Evolutionary conservation across 768 basidiomycete species (phyloP).

Genomic region (Crepidotus variabilis): DNA sequence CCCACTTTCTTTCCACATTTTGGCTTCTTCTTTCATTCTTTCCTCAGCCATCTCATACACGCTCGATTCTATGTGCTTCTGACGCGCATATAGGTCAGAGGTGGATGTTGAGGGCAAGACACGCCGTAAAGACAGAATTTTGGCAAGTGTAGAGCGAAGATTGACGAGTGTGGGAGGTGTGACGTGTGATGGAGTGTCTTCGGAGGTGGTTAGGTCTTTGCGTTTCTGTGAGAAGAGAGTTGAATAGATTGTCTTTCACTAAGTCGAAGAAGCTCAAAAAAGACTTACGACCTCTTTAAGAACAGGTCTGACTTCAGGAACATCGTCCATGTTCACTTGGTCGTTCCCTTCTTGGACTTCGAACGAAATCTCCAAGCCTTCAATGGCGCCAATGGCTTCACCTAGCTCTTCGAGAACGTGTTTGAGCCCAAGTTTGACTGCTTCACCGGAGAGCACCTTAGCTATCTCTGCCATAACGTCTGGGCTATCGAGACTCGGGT

Average conservation of each 20-base stretch:
- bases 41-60: conserved; percentile 81
- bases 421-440: conserved; percentile 50
- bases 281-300: conserved; percentile 33
- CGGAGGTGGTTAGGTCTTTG: conserved; percentile 9
- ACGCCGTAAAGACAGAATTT: not conserved
- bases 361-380: conserved; percentile 36
- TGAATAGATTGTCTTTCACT: not conserved
- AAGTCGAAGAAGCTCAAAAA: too few relatives aligned
- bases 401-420: conserved; percentile 54
- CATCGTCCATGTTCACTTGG: conserved; percentile 14
- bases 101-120: not conserved
- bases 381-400: conserved; percentile 42
- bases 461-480: conserved; percentile 56
- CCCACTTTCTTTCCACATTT: not conserved
- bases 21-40: conserved; percentile 18
- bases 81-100: conserved; percentile 61
- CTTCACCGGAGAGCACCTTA: conserved; percentile 52
- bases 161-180: conserved; percentile 6
- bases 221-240: conserved; percentile 7
- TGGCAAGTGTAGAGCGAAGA: not conserved
- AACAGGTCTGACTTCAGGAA: conserved; percentile 67
- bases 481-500: conserved; percentile 50
- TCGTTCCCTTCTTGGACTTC: conserved; percentile 51
- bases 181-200: conserved; percentile 72
- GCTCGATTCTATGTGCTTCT: conserved; percentile 79